Percentiles rank a stretch among this genome's conserved stretches.
These are phyloP conservation scores for Ilex asprella DNA, from an alignment of 257 asterid species.

Conservation along the genomic window DNA sequence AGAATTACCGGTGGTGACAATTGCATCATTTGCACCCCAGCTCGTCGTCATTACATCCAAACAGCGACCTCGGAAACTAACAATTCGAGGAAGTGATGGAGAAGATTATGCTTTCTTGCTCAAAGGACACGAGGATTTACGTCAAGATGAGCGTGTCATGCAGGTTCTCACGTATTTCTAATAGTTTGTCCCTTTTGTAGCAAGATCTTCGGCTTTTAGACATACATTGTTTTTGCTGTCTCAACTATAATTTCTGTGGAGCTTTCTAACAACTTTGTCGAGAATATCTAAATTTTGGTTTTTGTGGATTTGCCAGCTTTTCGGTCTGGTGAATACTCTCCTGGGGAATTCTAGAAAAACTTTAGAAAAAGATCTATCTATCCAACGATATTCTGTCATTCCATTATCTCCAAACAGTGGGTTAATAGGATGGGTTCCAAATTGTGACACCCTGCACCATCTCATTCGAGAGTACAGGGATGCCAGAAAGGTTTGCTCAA, in stretches of 20 bases:
- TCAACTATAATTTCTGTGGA: not conserved
- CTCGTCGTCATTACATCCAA: constrained; percentile 96
- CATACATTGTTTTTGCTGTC: not conserved
- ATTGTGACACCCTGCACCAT: constrained; percentile 93
- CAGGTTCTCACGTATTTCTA: constrained; percentile 46
- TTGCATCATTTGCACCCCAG: constrained; percentile 89
- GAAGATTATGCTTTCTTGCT: constrained; percentile 91
- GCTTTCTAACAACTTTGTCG: not conserved
- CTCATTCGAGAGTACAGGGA: constrained; percentile 97
- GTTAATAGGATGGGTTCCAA: constrained; percentile 95
- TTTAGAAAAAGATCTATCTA: constrained; percentile 87
- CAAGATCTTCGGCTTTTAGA: not conserved
- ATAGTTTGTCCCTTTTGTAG: not conserved
- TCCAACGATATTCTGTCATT: constrained; percentile 88
- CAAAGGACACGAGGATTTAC: constrained; percentile 97
- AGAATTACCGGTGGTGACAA: constrained; percentile 92
- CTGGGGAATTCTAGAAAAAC: constrained; percentile 91
- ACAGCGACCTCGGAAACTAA: constrained; percentile 96
- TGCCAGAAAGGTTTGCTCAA: constrained; percentile 71
- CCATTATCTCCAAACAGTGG: constrained; percentile 98
- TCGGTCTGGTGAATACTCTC: constrained; percentile 91
- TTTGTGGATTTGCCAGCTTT: constrained; percentile 48
- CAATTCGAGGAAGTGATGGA: constrained; percentile 95
- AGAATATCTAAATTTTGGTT: not conserved
- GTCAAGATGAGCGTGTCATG: constrained; percentile 99